phyloP scores from a whole-genome alignment of 2,329 filamentous ascomycete species.

The Colletotrichum tabaci region DNA sequence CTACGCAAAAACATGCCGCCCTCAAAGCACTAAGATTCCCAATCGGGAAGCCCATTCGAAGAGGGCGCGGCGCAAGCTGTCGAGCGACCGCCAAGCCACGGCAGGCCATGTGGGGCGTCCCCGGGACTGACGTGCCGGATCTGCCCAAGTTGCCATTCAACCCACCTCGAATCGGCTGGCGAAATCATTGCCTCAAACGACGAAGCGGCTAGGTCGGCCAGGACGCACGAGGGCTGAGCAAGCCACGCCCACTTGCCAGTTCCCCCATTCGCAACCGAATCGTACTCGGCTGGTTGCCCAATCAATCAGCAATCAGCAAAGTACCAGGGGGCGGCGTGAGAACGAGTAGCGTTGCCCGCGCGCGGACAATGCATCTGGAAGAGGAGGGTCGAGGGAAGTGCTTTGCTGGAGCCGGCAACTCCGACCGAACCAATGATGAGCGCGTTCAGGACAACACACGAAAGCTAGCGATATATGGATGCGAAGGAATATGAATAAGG shows the following conservation, averaged over 20 bases:
- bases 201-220: neutral
- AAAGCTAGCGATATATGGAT: constrained; percentile 7
- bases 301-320: constrained; percentile 22
- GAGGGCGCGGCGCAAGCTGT: constrained; percentile 9
- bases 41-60: constrained; percentile 39
- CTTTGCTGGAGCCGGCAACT: neutral
- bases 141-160: constrained; percentile 7
- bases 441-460: neutral
- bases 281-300: constrained; percentile 34
- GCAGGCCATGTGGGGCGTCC: constrained; percentile 27
- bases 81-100: constrained; percentile 36
- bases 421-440: neutral
- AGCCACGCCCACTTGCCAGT: neutral
- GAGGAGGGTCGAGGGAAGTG: neutral
- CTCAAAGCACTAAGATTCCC: constrained; percentile 12
- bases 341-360: neutral
- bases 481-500: neutral
- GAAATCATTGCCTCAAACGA: neutral
- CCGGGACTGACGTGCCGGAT: constrained; percentile 35
- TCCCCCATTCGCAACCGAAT: neutral
- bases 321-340: neutral
- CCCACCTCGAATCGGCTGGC: constrained; percentile 3
- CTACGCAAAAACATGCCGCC: neutral
- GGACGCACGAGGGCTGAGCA: constrained; percentile 12
- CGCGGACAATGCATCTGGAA: neutral